Percentiles rank a stretch among this genome's conserved stretches.
Conservation (phyloP, 129 eudicot species). For the Flaveria sonorensis region DNA sequence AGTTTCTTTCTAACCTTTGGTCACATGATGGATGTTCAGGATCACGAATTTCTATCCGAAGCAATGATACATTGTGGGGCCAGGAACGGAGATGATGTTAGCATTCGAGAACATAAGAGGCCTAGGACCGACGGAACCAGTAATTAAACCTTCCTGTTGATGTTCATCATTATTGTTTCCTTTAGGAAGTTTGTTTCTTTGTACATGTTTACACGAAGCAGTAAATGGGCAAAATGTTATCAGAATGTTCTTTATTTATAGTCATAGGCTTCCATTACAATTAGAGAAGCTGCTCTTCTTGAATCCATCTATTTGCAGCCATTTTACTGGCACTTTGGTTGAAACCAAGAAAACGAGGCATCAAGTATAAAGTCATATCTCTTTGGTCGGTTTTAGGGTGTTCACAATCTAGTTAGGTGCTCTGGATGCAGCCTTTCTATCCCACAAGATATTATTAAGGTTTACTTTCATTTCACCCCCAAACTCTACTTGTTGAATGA, state of each 20-base stretch:
- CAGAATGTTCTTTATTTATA: conserved; percentile 15
- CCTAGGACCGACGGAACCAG: conserved; percentile 38
- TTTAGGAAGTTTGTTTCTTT: conserved; percentile 18
- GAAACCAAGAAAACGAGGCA: background rate
- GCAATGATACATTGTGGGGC: conserved; percentile 27
- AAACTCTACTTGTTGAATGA: too few relatives aligned
- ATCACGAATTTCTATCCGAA: conserved; percentile 34
- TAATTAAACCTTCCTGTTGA: conserved; percentile 15
- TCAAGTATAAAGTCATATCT: background rate
- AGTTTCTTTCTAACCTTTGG: background rate
- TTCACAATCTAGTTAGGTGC: background rate
- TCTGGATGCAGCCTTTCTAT: too few relatives aligned
- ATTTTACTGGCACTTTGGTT: background rate
- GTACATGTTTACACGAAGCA: conserved; percentile 32
- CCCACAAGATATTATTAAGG: too few relatives aligned
- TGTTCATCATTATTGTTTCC: conserved; percentile 4
- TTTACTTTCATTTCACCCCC: too few relatives aligned
- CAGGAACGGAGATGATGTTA: conserved; percentile 31
- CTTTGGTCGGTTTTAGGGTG: background rate
- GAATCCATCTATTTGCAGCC: conserved; percentile 8
- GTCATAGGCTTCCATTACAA: conserved; percentile 31
- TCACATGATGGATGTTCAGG: conserved; percentile 34
- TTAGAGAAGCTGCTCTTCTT: conserved; percentile 40
- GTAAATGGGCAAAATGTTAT: conserved; percentile 16
- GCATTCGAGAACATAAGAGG: conserved; percentile 46